A percentile compares a stretch with the other conserved stretches of the same genome.
Conservation (phyloP, 768 basidiomycete species). For the Termitomyces sp. region DNA sequence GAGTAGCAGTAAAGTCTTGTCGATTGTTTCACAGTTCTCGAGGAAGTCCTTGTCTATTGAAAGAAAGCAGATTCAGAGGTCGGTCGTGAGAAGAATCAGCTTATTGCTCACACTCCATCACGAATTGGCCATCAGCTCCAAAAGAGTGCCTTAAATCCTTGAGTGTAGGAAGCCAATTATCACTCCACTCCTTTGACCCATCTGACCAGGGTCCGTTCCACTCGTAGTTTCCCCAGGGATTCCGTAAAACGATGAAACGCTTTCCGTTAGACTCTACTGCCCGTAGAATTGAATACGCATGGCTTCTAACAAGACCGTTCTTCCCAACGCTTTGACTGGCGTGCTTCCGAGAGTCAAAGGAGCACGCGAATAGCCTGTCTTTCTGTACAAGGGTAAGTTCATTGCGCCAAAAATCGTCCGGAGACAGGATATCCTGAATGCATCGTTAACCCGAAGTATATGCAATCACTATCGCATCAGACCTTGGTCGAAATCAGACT, state of each 20-base stretch:
- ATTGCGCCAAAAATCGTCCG: constrained; percentile 43
- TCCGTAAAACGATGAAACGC: constrained; percentile 44
- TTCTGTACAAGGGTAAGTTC: constrained; percentile 40
- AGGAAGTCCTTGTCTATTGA: constrained; percentile 6
- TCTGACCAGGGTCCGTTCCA: constrained; percentile 52
- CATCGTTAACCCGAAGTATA: background rate
- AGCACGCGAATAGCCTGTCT: constrained; percentile 46
- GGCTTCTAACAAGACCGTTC: constrained; percentile 32
- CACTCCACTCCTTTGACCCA: constrained; percentile 51
- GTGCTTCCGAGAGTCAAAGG: constrained; percentile 20
- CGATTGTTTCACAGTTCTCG: constrained; percentile 30
- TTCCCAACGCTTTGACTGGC: constrained; percentile 6
- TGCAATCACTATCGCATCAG: background rate
- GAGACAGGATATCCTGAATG: constrained; percentile 40
- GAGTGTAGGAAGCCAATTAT: constrained; percentile 40
- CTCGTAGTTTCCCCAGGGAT: constrained; percentile 46
- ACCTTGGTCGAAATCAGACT: constrained; percentile 21
- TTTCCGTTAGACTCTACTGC: constrained; percentile 41
- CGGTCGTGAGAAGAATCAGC: background rate
- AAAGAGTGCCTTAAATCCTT: constrained; percentile 39
- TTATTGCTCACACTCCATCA: constrained; percentile 42
- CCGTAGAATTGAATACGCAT: constrained; percentile 46
- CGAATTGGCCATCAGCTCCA: constrained; percentile 46
- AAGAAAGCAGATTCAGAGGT: background rate
- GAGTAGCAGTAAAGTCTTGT: constrained; percentile 12